Base-by-base conservation (phyloP, 208 protist species). In the Acanthamoeba lenticulata region DNA sequence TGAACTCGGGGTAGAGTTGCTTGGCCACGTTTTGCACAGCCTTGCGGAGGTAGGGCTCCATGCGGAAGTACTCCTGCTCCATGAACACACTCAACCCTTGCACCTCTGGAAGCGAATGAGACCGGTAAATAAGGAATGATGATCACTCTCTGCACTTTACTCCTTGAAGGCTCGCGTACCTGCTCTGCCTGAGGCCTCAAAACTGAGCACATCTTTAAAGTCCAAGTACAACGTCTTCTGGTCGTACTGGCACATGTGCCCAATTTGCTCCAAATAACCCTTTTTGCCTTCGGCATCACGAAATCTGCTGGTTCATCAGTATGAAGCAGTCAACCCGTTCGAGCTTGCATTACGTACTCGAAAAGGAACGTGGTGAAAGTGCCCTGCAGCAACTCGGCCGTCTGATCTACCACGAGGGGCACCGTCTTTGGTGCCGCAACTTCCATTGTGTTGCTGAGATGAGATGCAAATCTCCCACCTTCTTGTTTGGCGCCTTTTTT, bases 41-140 rank as follows among this genome's bases (percentile, higher is more conserved):
- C 74, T 94, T 94, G 74, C 90, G 90, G 9, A 94, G 69, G 45
- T 88, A 94, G 7, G 74, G 65, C 27, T 94, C 90, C 65, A 94
- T 49, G 15, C 90, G 44, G 27, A 88, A 62, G 45, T 72, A 94
- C 72, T 88, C 38, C n/a, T 94, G 90, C 32, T 88, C 74, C 15
- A 88, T 89, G 34, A 94, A 91, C 15, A 34, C 36, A 34, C 57
- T 45, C 57, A 92, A 27, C 19, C 86, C 65, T 21, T 60, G 65
- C 17, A 93, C 47, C 55, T 93, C 52, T 77, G 38, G 11, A 81
- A 15, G 32, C 29, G 38, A 77, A 83, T n/a, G 27, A 74, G 62
- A 88, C 17, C 45, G 34, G 7, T 32, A 93, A 57, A 15, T 9
- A n/a, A n/a, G n/a, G n/a, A n/a, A n/a, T n/a, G n/a, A n/a, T n/a